Base-by-base conservation (phyloP, 2,329 filamentous ascomycete species). In the Clonostachys sp. region DNA sequence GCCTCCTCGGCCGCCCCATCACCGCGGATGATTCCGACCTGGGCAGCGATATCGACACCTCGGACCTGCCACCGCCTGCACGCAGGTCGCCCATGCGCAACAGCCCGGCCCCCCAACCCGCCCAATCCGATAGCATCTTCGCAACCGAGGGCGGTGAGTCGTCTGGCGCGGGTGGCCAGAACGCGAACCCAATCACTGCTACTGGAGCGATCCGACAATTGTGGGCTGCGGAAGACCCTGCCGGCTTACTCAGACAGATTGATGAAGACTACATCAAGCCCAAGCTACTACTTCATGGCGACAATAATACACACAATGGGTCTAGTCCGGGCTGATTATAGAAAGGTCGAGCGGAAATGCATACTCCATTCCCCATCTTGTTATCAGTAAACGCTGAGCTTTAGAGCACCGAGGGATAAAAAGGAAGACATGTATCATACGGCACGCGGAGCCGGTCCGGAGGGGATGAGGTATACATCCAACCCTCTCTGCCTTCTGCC, bases 201-300 rank as follows among this genome's bases (percentile, higher is more conserved):
- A 80, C 83, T 17, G 87, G 83, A 33, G 87, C 91, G 0, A 83
- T 96, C 49, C 83, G 84, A 48, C 87, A 92, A 61, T 73, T 99
- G 9, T 83, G 95, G 55, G 88, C 87, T 14, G 80, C 87, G 1
- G 90, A 95, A 45, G 94, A 99, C 63, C 91, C 95, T 41, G 87
- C 89, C 10, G 90, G 87, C 42, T 82, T 95, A 70, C 95, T 99
- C 66, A 85, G 84, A 55, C 91, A 96, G 68, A 73, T 99, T 50
- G 94, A 99, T 64, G 94, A 99, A 66, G 90, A 91, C 51, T 96
- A 91, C 64, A 91, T 97, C 67, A 97, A 97, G 74, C 92, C 92
- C 16, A 89, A 86, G 61, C 70, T 97, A 47, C 67, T 97, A 54
- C 77, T 97, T 17, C 91, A 96, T 67, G 87, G 86, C 42, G 75